These are phyloP conservation scores for Penicillium atrosanguineum DNA, from an alignment of 495 filamentous ascomycete genomes.

Conservation along the genomic window DNA sequence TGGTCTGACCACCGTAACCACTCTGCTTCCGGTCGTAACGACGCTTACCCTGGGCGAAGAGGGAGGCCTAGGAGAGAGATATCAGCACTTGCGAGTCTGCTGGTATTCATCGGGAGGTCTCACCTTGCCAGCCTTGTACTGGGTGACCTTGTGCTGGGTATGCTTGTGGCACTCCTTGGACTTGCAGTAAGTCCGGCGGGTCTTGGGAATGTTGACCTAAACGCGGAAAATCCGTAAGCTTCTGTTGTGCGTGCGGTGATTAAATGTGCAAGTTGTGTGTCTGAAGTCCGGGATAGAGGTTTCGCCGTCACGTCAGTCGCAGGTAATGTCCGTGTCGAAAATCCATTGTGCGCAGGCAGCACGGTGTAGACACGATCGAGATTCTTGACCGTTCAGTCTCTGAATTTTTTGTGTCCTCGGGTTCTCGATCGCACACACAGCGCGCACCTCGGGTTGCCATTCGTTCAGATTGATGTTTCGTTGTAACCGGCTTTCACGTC, in stretches of 20 bases:
- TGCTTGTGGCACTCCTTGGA: conserved; percentile 93
- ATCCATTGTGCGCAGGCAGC: not conserved
- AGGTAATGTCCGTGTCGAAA: not conserved
- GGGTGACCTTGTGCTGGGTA: conserved; percentile 90
- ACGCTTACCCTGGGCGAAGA: conserved; percentile 98
- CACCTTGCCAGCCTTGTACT: conserved; percentile 96
- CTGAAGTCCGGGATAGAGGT: not conserved
- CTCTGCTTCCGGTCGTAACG: conserved; percentile 99
- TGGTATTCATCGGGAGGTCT: conserved; percentile 12
- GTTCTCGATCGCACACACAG: not conserved
- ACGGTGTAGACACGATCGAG: not conserved
- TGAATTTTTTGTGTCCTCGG: not conserved
- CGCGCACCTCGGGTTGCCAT: not conserved
- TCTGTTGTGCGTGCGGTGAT: conserved; percentile 3
- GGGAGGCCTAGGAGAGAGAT: conserved; percentile 63
- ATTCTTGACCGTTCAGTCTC: not conserved
- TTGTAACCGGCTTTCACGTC: not conserved
- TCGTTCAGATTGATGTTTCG: not conserved
- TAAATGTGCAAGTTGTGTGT: not conserved
- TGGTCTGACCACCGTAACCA: conserved; percentile 99
- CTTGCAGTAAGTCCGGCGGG: conserved; percentile 93
- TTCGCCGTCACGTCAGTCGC: not conserved
- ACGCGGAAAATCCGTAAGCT: conserved; percentile 20
- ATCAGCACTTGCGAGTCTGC: conserved; percentile 25
- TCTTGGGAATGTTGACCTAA: conserved; percentile 88